These are phyloP conservation scores for Chrysoporthe austroafricana DNA, from an alignment of 2,329 filamentous ascomycete genomes.

Conservation along the genomic window DNA sequence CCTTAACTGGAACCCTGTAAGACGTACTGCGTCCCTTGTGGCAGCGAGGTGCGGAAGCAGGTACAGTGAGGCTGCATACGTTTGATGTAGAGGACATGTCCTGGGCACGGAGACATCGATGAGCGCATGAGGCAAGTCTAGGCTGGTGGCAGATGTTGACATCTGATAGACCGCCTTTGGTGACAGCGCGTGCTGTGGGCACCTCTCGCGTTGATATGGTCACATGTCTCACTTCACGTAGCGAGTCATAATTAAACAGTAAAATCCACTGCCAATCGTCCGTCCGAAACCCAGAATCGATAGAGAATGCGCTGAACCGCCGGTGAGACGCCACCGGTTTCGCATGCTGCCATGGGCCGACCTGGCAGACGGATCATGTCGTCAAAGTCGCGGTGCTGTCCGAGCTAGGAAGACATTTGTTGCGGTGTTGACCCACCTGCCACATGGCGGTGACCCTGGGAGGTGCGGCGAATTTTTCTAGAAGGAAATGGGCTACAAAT, in stretches of 20 bases:
- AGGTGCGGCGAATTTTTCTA: constrained; percentile 1
- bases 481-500: not conserved
- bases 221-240: constrained; percentile 15
- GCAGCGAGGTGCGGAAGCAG: constrained; percentile 3
- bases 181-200: not conserved
- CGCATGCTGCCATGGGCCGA: constrained; percentile 22
- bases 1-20: constrained; percentile 22
- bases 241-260: constrained; percentile 14
- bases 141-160: not conserved
- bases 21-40: constrained; percentile 13
- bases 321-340: constrained; percentile 23
- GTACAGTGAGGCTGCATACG: constrained; percentile 6
- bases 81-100: not conserved
- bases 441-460: constrained; percentile 26
- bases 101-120: not conserved
- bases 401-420: constrained; percentile 15
- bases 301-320: not conserved
- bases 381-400: constrained; percentile 22
- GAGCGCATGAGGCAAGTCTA: constrained; percentile 6
- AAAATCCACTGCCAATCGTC: constrained; percentile 4
- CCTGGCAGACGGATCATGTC: constrained; percentile 18
- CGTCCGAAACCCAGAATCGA: not conserved
- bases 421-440: constrained; percentile 19
- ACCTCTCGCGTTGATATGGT: not conserved
- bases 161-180: constrained; percentile 12